Evolutionary conservation across 2,329 filamentous ascomycete genomes (phyloP).

Genomic region (Metarhizium album): DNA sequence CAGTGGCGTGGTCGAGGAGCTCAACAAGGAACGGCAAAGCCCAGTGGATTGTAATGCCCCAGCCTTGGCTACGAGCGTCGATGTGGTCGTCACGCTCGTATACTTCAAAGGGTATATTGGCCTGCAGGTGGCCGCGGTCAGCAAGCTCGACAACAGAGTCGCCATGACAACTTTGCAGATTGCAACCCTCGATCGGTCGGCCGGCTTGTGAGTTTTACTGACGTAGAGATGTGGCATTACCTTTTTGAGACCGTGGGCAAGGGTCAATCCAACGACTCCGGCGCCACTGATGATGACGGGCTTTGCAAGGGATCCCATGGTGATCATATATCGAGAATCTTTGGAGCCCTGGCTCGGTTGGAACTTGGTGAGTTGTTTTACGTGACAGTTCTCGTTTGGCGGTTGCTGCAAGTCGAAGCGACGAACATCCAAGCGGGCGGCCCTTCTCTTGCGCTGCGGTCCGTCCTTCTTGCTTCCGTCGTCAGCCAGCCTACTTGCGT

Average conservation of each 20-base stretch:
- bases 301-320: conserved; percentile 8
- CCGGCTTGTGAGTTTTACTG: neutral
- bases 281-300: conserved; percentile 27
- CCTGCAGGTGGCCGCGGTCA: conserved; percentile 8
- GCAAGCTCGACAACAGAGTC: neutral
- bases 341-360: neutral
- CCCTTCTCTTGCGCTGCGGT: no score
- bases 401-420: neutral
- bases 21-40: conserved; percentile 26
- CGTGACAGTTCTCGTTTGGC: no score
- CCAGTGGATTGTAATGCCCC: conserved; percentile 53
- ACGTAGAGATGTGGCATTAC: conserved; percentile 8
- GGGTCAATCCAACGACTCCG: conserved; percentile 25
- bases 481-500: no score
- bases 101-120: conserved; percentile 19
- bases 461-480: no score
- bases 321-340: neutral
- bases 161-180: no score
- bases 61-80: conserved; percentile 32
- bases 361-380: no score
- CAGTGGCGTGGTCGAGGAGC: conserved; percentile 14
- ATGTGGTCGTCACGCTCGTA: conserved; percentile 21
- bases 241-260: conserved; percentile 27
- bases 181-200: neutral
- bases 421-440: no score